These are phyloP conservation scores for Xylariaceae sp. DNA, from an alignment of 2,329 filamentous ascomycete genomes.

Conservation along the genomic window DNA sequence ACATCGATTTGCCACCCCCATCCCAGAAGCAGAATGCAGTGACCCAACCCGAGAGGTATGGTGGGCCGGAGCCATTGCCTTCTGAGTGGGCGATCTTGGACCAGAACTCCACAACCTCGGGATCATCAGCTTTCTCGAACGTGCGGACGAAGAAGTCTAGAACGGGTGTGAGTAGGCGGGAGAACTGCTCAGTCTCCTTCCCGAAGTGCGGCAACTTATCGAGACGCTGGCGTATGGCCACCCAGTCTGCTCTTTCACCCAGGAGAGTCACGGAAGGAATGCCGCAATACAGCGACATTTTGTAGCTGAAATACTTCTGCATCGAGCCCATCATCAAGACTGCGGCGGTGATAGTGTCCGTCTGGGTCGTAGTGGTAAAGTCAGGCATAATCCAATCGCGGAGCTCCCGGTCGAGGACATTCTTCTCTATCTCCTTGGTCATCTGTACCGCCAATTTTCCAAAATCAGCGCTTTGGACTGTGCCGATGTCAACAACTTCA, in stretches of 20 bases:
- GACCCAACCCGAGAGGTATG: slow-evolving; percentile 17
- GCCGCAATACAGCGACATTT: slow-evolving; percentile 47
- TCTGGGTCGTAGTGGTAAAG: slow-evolving; percentile 57
- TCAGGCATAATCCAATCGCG: slow-evolving; percentile 57
- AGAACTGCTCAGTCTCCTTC: slow-evolving; percentile 44
- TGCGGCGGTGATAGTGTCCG: slow-evolving; percentile 51
- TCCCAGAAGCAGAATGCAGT: slow-evolving; percentile 24
- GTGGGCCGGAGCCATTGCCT: background rate
- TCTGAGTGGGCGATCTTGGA: background rate
- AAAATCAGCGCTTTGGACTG: slow-evolving; percentile 1
- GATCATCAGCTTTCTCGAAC: slow-evolving; percentile 42
- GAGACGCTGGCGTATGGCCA: slow-evolving; percentile 41
- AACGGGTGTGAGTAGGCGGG: slow-evolving; percentile 46
- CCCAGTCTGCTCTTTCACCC: slow-evolving; percentile 55
- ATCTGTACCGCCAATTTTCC: slow-evolving; percentile 38
- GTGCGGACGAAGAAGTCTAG: slow-evolving; percentile 47
- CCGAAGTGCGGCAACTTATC: slow-evolving; percentile 49
- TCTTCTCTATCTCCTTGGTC: slow-evolving; percentile 47
- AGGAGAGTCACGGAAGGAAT: slow-evolving; percentile 60
- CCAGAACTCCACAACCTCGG: slow-evolving; percentile 48
- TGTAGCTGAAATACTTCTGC: slow-evolving; percentile 56
- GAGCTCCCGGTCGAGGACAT: slow-evolving; percentile 50
- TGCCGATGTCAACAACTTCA: slow-evolving; percentile 1
- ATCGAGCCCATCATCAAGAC: slow-evolving; percentile 59
- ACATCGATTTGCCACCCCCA: background rate